Evolutionary conservation across 2,329 filamentous ascomycete genomes (phyloP), one percentile per base, ranked within the genome.

Genomic region (Helicocarpus griseus): DNA sequence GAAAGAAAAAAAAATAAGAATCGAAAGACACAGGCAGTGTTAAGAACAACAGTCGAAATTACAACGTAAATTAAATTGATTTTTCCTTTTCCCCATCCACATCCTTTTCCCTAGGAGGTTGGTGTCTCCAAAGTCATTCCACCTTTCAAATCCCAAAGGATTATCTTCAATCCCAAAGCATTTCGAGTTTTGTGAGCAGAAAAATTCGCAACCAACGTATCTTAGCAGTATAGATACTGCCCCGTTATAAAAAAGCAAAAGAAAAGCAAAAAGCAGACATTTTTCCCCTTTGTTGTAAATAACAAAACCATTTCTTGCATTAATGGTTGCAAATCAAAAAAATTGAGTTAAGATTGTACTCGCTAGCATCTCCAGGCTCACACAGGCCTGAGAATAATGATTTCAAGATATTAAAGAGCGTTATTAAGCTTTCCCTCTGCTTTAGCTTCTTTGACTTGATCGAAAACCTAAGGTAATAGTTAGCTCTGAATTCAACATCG

Each of bases 361-460:
- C 29, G 17, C 21, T 7, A 9, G 17, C 11, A 17, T 29, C 45
- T 29, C 26, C 13, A 17, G 28, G 13, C 22, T 35, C 21, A 40
- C 5, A 31, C 13, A 17, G 14, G 48, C 19, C 6, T 28, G 21
- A 5, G 7, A 8, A 22, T 13, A 41, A 47, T 21, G 14, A 41
- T 3, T 22, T 5, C 24, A 17, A 4, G 19, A 44, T 8, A 28
- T 68, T 57, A 69, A 44, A 59, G 49, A 52, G 63, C 55, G 53
- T 57, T 59, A 13, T 69, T 69, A 55, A 88, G 72, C 69, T 87
- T 89, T 59, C 86, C 86, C 21, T 87, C 84, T 29, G 80, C 77
- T 64, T 84, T 87, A 59, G 86, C 86, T 65, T 88, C 85, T 71
- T 83, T 89, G 63, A 97, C 91, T 75, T 96, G 90, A 63, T 97